Evolutionary conservation across 306 rosid species (phyloP).

Genomic region (Mucuna pruriens): DNA sequence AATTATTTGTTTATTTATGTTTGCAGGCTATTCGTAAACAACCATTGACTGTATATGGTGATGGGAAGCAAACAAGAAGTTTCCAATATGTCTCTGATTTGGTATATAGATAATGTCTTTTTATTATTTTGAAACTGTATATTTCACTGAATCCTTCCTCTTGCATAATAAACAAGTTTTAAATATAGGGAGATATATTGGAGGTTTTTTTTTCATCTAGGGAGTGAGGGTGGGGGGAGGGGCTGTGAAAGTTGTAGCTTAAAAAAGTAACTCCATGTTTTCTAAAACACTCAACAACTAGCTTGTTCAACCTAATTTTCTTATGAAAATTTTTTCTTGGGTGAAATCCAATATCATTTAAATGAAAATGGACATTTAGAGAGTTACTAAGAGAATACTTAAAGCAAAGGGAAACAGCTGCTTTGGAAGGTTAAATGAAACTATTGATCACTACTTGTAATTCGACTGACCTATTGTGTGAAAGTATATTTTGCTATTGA

Average conservation of each 20-base stretch:
- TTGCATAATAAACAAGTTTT: constrained; percentile 20
- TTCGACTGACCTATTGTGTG: constrained; percentile 15
- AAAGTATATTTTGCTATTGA: background rate
- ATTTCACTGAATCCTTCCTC: constrained; percentile 22
- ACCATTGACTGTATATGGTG: constrained; percentile 94
- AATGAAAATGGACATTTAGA: constrained; percentile 10
- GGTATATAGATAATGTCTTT: constrained; percentile 53
- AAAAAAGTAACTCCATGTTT: constrained; percentile 20
- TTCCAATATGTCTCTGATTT: constrained; percentile 97
- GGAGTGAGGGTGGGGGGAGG: constrained; percentile 10
- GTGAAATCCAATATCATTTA: constrained; percentile 25
- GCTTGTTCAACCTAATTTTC: constrained; percentile 11
- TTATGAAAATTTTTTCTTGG: constrained; percentile 1
- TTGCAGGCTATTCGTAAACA: constrained; percentile 89
- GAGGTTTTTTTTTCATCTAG: background rate
- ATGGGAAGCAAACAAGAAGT: constrained; percentile 97
- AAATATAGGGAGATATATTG: background rate
- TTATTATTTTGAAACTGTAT: background rate
- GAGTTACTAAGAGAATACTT: constrained; percentile 15
- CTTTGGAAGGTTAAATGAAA: constrained; percentile 31
- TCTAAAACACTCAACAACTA: constrained; percentile 14
- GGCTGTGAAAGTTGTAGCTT: constrained; percentile 4
- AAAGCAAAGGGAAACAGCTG: constrained; percentile 17
- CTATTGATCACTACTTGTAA: constrained; percentile 20
- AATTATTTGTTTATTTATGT: background rate